Percentiles rank a stretch among this genome's conserved stretches.
Conservation (phyloP, 164 flowering plant genomes). For the Berberis vulgaris region DNA sequence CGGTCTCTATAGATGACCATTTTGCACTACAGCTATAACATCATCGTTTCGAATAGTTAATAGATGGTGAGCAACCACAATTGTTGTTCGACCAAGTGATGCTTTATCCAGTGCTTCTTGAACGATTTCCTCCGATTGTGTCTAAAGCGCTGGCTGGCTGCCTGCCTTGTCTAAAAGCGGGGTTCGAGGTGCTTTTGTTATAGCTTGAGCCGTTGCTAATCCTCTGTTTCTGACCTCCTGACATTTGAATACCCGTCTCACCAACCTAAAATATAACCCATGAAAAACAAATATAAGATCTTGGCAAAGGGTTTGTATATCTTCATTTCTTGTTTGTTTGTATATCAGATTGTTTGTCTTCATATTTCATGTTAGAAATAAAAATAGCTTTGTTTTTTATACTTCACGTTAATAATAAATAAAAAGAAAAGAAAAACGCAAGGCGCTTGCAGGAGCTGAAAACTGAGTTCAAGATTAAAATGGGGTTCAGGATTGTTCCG, state of each 20-base stretch:
- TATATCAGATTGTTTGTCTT: too few relatives aligned
- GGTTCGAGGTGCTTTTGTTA: background rate
- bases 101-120: slow-evolving; percentile 4
- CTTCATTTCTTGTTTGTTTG: too few relatives aligned
- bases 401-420: too few relatives aligned
- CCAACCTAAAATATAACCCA: background rate
- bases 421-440: too few relatives aligned
- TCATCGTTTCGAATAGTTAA: slow-evolving; percentile 1
- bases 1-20: background rate
- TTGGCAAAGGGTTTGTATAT: background rate
- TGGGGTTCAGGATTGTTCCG: too few relatives aligned
- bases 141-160: background rate
- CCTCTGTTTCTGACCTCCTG: slow-evolving; percentile 6
- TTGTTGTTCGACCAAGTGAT: slow-evolving; percentile 2
- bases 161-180: slow-evolving; percentile 1
- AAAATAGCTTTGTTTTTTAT: too few relatives aligned
- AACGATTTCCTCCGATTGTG: background rate
- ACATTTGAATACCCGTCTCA: slow-evolving; percentile 2
- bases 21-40: background rate
- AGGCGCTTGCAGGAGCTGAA: too few relatives aligned
- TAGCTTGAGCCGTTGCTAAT: slow-evolving; percentile 4
- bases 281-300: background rate
- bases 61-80: background rate
- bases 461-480: too few relatives aligned
- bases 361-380: too few relatives aligned